These are phyloP conservation scores for Lactifluus volemus DNA, from an alignment of 768 basidiomycete species.

Conservation along the genomic window DNA sequence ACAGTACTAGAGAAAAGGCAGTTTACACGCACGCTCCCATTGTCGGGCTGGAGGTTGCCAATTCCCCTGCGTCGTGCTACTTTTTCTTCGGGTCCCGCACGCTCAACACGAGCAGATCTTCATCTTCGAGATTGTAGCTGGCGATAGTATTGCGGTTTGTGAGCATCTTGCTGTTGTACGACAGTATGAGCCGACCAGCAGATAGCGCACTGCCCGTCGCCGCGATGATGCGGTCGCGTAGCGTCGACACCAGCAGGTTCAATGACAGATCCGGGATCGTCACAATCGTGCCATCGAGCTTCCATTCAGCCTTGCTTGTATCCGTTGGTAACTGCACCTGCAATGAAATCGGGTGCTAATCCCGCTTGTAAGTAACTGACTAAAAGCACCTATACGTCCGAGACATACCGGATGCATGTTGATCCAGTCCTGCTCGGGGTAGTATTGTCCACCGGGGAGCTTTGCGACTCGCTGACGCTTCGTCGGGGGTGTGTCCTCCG, in stretches of 20 bases:
- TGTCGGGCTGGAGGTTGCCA: neutral
- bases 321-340: conserved; percentile 77
- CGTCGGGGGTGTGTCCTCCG: conserved; percentile 64
- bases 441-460: conserved; percentile 73
- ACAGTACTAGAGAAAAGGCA: neutral
- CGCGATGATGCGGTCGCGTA: conserved; percentile 82
- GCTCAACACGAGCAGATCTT: conserved; percentile 71
- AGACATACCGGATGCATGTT: conserved; percentile 69
- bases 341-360: conserved; percentile 77
- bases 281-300: conserved; percentile 73
- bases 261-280: conserved; percentile 78
- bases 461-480: conserved; percentile 86
- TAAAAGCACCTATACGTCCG: neutral
- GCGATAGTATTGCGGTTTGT: conserved; percentile 83
- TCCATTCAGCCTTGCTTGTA: conserved; percentile 85
- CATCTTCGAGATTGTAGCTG: conserved; percentile 84
- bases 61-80: conserved; percentile 16
- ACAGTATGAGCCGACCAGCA: conserved; percentile 71
- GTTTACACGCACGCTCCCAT: neutral
- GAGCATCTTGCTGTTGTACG: conserved; percentile 76
- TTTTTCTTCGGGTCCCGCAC: conserved; percentile 74
- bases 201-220: conserved; percentile 72
- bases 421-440: conserved; percentile 87
- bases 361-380: neutral
- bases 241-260: conserved; percentile 74